These are phyloP conservation scores for Pouteria glomerata DNA, from an alignment of 148 eudicot genomes.

Conservation along the genomic window DNA sequence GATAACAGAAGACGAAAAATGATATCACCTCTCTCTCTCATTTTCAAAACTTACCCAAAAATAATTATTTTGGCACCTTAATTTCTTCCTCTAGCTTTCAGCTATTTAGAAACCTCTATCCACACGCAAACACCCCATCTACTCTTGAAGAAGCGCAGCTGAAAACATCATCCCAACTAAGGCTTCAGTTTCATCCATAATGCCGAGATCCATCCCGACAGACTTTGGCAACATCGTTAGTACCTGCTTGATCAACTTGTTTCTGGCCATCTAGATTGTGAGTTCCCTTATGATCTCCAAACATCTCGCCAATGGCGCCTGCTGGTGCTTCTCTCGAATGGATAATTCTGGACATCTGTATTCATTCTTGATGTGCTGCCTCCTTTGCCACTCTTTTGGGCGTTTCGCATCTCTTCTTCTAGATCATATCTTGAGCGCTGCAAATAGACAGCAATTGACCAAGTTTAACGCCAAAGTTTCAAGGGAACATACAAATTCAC, in stretches of 20 bases:
- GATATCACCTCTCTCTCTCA: background rate
- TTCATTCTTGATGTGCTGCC: slow-evolving; percentile 35
- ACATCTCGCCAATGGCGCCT: slow-evolving; percentile 60
- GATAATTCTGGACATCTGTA: slow-evolving; percentile 34
- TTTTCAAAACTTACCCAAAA: background rate
- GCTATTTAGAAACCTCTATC: background rate
- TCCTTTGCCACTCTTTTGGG: slow-evolving; percentile 37
- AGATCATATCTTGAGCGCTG: slow-evolving; percentile 72
- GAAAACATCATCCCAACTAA: too few species aligned
- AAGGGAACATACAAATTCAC: background rate
- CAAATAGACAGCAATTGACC: slow-evolving; percentile 12
- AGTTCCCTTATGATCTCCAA: slow-evolving; percentile 37
- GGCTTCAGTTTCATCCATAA: too few species aligned
- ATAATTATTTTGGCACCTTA: background rate
- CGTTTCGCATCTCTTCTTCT: slow-evolving; percentile 65
- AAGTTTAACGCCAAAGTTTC: background rate
- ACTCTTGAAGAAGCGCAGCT: too few species aligned
- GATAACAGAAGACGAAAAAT: too few species aligned
- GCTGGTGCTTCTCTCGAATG: slow-evolving; percentile 45
- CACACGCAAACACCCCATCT: background rate
- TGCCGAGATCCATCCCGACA: too few species aligned
- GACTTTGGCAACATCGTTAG: too few species aligned
- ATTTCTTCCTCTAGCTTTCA: background rate
- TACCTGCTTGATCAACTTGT: too few species aligned
- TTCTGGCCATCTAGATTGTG: too few species aligned